These are phyloP conservation scores for Trichoderma semiorbis DNA, from an alignment of 2,329 filamentous ascomycete species.

Conservation along the genomic window DNA sequence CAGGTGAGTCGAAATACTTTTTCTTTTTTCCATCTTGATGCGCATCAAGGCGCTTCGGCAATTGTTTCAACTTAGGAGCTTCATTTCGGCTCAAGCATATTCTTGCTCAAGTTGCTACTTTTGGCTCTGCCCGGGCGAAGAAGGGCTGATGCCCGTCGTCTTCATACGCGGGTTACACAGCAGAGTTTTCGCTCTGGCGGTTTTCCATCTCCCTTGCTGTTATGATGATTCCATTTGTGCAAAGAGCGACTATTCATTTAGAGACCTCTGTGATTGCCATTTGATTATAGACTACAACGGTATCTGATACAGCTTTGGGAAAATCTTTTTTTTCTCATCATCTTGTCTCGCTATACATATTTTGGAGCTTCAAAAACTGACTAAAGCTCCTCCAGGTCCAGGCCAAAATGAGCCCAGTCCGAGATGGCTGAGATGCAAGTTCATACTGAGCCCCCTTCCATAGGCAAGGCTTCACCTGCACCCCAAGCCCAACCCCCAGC, in stretches of 20 bases:
- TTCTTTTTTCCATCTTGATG: not conserved
- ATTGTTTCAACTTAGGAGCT: not conserved
- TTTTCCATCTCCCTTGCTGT: slow-evolving; percentile 26
- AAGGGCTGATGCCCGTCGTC: not conserved
- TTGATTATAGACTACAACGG: slow-evolving; percentile 89
- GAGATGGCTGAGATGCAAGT: slow-evolving; percentile 43
- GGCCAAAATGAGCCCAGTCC: slow-evolving; percentile 46
- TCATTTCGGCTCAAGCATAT: not conserved
- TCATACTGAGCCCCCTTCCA: slow-evolving; percentile 22
- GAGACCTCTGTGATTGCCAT: slow-evolving; percentile 58
- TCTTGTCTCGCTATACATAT: not conserved
- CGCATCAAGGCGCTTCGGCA: not conserved
- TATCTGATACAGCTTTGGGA: slow-evolving; percentile 67
- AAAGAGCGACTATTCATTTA: slow-evolving; percentile 58
- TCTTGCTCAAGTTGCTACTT: not conserved
- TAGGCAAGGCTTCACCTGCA: slow-evolving; percentile 19
- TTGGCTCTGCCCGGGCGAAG: not conserved
- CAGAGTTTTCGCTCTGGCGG: not conserved
- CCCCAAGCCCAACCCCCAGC: slow-evolving; percentile 24
- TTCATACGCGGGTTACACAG: not conserved
- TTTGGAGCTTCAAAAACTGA: slow-evolving; percentile 4
- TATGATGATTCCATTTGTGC: slow-evolving; percentile 62
- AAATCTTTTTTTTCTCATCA: not conserved
- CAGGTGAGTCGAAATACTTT: slow-evolving; percentile 26
- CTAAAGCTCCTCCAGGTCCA: slow-evolving; percentile 23